Evolutionary conservation across 2,329 filamentous ascomycete species (phyloP).

Genomic region (Rutstroemia sp.): DNA sequence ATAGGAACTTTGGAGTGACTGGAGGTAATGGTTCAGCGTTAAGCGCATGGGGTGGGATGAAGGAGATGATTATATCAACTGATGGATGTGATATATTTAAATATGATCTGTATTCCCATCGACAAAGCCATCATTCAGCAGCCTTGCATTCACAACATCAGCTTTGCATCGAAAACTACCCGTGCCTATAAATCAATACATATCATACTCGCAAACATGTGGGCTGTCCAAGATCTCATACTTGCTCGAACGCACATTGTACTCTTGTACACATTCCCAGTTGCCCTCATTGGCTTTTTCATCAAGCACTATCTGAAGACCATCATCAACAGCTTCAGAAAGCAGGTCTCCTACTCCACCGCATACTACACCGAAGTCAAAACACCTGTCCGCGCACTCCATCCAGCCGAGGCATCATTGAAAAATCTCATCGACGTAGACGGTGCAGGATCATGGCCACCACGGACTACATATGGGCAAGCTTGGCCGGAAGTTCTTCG

Average conservation of each 20-base stretch:
- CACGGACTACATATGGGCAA: constrained; percentile 15
- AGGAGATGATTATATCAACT: no score
- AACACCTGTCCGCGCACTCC: background rate
- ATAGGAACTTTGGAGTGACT: no score
- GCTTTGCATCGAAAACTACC: no score
- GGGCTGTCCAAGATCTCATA: background rate
- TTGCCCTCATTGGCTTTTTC: background rate
- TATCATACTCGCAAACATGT: background rate
- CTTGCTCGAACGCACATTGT: background rate
- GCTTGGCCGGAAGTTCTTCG: constrained; percentile 26
- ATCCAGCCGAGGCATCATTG: background rate
- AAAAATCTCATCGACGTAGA: constrained; percentile 9
- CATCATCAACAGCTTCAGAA: background rate
- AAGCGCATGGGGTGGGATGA: no score
- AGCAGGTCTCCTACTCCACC: background rate
- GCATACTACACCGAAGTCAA: background rate
- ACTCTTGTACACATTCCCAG: background rate
- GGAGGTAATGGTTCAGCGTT: no score
- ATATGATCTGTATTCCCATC: no score
- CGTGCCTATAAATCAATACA: background rate
- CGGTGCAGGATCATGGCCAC: constrained; percentile 23
- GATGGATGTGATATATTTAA: no score
- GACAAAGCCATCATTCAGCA: no score
- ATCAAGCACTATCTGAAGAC: background rate
- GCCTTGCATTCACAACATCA: background rate